Conservation (phyloP, 352 stramenopile species). For the Globisporangium perplexum region DNA sequence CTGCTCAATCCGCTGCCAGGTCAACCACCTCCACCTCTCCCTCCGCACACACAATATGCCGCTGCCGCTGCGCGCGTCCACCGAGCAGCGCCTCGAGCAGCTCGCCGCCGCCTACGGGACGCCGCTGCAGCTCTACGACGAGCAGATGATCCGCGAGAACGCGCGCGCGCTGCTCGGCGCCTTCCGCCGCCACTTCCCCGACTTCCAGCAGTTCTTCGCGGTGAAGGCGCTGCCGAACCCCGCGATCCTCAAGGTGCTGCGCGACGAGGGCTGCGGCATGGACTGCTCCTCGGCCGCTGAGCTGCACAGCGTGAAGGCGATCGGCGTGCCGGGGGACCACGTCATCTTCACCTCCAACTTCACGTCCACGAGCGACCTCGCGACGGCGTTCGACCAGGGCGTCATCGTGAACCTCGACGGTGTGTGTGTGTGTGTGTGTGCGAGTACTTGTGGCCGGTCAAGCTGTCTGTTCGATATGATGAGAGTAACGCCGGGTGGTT, state of each 20-base stretch:
- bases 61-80: constrained; percentile 36
- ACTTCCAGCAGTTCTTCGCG: constrained; percentile 87
- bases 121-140: constrained; percentile 87
- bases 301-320: constrained; percentile 68
- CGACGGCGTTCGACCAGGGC: constrained; percentile 63
- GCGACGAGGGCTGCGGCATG: constrained; percentile 83
- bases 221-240: constrained; percentile 90
- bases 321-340: constrained; percentile 68
- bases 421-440: constrained; percentile 6
- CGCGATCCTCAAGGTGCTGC: constrained; percentile 79
- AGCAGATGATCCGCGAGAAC: constrained; percentile 79
- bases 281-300: constrained; percentile 86
- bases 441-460: no score
- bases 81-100: constrained; percentile 49
- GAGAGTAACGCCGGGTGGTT: not conserved
- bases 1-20: not conserved
- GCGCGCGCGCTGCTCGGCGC: constrained; percentile 55
- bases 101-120: constrained; percentile 76
- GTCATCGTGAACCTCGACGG: constrained; percentile 83
- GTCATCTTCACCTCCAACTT: constrained; percentile 91
- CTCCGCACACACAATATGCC: constrained; percentile 25
- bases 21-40: no score
- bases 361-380: constrained; percentile 74
- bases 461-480: no score
- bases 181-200: constrained; percentile 73